Evolutionary conservation across 2,329 filamentous ascomycete species (phyloP), one percentile per base, ranked within the genome.

Genomic region (Aspergillus phoenicis): DNA sequence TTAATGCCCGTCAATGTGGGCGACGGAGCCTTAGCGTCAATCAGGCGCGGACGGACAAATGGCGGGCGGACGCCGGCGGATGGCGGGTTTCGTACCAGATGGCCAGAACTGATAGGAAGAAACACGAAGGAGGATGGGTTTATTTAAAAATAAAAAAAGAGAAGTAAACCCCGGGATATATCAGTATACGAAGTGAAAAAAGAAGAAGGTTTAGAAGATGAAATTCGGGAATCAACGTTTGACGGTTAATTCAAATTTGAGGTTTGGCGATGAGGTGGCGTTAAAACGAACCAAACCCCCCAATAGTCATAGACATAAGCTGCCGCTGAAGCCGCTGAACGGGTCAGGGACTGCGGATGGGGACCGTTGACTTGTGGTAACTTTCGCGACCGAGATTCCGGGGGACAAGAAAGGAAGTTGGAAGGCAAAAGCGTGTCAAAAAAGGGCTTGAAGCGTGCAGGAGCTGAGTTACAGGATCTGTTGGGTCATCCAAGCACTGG

Each of bases 301-400:
- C 65, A 45, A 36, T 36, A 36, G 51, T 55, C 43, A 57, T 60
- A 53, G 61, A 60, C 63, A 57, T 60, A 59, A 64, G 59, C 60
- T 67, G 61, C 65, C 63, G 65, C 65, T 64, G 64, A 66, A 61
- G 56, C 65, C 64, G 64, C 65, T 66, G 63, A 45, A 61, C 61
- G 39, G 51, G 17, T 61, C 45, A 45, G 48, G 47, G 49, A 47
- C 41, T 45, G 41, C 43, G 39, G 10, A 55, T 24, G 33, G 22
- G 4, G 36, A 20, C 43, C 17, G 48, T 57, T 11, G 33, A 36
- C 33, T 36, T 36, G 57, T 47, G 45, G 57, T 33, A 57, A 48
- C 41, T 24, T 36, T 49, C 33, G 30, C 22, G 33, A 57, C 17
- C 43, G 26, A 30, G 20, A 15, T 38, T 48, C 20, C 8, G 30